Percentiles rank a stretch among this genome's conserved stretches.
Conservation (phyloP, 768 basidiomycete species). For the Dendrothele bispora region DNA sequence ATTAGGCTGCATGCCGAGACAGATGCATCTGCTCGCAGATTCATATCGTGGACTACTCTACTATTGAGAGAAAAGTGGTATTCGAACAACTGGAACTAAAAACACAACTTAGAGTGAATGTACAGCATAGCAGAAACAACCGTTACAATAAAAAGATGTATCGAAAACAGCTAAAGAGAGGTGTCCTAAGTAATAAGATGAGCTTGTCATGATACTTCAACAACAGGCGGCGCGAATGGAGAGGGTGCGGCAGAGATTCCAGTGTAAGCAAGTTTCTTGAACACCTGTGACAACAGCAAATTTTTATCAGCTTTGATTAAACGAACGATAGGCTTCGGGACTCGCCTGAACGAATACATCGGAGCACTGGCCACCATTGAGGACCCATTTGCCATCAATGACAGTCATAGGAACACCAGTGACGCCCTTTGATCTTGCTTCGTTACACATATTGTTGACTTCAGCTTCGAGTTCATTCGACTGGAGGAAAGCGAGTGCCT, state of each 20-base stretch:
- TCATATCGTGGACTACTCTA: too few species aligned
- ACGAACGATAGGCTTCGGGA: not conserved
- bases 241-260: slow-evolving; percentile 33
- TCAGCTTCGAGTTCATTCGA: slow-evolving; percentile 66
- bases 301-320: not conserved
- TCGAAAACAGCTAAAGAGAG: too few species aligned
- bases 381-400: slow-evolving; percentile 76
- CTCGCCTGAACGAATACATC: slow-evolving; percentile 70
- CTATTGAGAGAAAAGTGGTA: too few species aligned
- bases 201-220: too few species aligned
- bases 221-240: slow-evolving; percentile 31
- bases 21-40: too few species aligned
- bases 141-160: too few species aligned
- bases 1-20: too few species aligned
- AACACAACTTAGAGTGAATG: too few species aligned
- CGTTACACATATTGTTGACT: slow-evolving; percentile 59
- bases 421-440: slow-evolving; percentile 66
- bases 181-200: too few species aligned
- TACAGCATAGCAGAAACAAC: too few species aligned
- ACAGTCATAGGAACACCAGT: slow-evolving; percentile 80
- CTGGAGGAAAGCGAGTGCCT: slow-evolving; percentile 66
- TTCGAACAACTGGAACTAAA: too few species aligned
- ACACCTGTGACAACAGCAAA: slow-evolving; percentile 29
- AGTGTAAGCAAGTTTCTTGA: slow-evolving; percentile 48
- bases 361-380: slow-evolving; percentile 71